Conservation (phyloP, 441 rosid species). For the Adansonia gregorii region DNA sequence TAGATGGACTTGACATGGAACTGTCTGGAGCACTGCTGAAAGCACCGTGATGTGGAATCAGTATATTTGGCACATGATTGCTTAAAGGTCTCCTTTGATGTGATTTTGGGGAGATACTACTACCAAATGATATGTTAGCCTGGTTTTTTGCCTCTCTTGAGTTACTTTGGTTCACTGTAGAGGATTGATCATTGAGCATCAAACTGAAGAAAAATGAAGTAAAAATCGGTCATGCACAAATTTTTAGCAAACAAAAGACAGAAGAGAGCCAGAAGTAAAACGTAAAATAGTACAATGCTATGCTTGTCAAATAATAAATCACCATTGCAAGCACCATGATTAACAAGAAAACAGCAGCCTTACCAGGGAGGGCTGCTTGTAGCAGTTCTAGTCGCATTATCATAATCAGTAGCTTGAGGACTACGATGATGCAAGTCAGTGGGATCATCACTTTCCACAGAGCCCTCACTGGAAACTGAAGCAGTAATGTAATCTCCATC, state of each 20-base stretch:
- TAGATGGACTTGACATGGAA: slow-evolving; percentile 58
- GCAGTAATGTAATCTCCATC: slow-evolving; percentile 58
- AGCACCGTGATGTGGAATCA: slow-evolving; percentile 43
- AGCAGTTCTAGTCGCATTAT: slow-evolving; percentile 51
- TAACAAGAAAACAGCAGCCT: slow-evolving; percentile 32
- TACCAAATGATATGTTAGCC: slow-evolving; percentile 39
- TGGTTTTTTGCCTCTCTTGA: slow-evolving; percentile 46
- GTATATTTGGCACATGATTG: slow-evolving; percentile 47
- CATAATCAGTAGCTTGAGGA: slow-evolving; percentile 60
- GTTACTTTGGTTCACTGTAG: slow-evolving; percentile 33
- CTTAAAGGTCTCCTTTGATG: slow-evolving; percentile 45
- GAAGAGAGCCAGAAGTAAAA: slow-evolving; percentile 20
- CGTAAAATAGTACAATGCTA: slow-evolving; percentile 3
- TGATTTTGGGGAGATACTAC: slow-evolving; percentile 43
- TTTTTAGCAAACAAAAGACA: background rate
- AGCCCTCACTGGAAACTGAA: slow-evolving; percentile 63
- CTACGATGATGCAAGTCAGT: slow-evolving; percentile 49
- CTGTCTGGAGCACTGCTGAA: slow-evolving; percentile 59
- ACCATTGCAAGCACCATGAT: slow-evolving; percentile 10
- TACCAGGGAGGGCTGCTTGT: slow-evolving; percentile 57
- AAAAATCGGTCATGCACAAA: slow-evolving; percentile 26
- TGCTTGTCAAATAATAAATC: slow-evolving; percentile 3
- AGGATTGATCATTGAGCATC: slow-evolving; percentile 45
- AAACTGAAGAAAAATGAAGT: slow-evolving; percentile 31
- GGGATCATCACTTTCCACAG: slow-evolving; percentile 64